These are phyloP conservation scores for Pneumocystis sp. DNA, from an alignment of 1,139 yeast species.

Conservation along the genomic window DNA sequence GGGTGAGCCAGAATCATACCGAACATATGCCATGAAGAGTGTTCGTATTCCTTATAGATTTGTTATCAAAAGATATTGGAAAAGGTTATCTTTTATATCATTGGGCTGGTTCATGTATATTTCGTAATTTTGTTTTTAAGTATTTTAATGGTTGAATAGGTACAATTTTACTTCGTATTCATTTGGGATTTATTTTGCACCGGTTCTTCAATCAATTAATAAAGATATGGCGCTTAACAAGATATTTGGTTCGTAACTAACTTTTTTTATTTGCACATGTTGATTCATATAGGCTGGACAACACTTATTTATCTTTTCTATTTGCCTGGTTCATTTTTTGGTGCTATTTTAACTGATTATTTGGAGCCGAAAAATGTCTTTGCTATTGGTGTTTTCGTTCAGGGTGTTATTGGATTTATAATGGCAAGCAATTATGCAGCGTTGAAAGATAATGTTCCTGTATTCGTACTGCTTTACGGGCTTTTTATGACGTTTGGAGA, in stretches of 20 bases:
- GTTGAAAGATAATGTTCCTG: constrained; percentile 47
- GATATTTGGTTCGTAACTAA: neutral
- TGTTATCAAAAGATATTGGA: constrained; percentile 70
- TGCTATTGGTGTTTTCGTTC: constrained; percentile 50
- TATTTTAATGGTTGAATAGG: neutral
- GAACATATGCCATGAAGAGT: constrained; percentile 53
- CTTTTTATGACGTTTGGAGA: constrained; percentile 77
- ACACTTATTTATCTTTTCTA: constrained; percentile 77
- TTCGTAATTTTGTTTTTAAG: neutral
- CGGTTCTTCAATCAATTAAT: constrained; percentile 45
- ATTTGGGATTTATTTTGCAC: constrained; percentile 67
- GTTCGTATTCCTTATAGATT: constrained; percentile 52
- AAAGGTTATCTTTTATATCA: constrained; percentile 54
- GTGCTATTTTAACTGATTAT: constrained; percentile 39
- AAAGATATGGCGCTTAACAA: constrained; percentile 34
- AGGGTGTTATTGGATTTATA: constrained; percentile 68
- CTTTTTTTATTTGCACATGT: constrained; percentile 24
- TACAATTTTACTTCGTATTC: constrained; percentile 77
- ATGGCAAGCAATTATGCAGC: constrained; percentile 59
- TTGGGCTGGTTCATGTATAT: constrained; percentile 65
- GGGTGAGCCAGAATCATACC: constrained; percentile 56
- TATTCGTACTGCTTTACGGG: constrained; percentile 74
- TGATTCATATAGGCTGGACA: constrained; percentile 70
- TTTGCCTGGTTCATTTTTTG: constrained; percentile 75
- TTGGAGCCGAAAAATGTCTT: constrained; percentile 77